Evolutionary conservation across 2,329 filamentous ascomycete genomes (phyloP).

Genomic region (Raffaelea arxii): DNA sequence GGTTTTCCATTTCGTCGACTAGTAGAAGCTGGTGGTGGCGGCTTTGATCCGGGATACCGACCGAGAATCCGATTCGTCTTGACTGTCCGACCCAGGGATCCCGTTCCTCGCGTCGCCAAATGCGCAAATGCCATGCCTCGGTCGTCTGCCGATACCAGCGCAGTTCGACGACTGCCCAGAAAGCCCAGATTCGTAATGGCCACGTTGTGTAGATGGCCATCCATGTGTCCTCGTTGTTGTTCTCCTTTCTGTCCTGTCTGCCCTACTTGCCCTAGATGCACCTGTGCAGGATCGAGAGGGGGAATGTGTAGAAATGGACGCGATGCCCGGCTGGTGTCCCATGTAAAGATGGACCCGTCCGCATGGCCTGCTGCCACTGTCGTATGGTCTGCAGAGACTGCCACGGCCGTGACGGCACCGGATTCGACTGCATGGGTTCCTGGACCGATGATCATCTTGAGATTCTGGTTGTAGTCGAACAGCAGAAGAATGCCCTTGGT

Average conservation of each 20-base stretch:
- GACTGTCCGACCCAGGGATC: constrained; percentile 72
- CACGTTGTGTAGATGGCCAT: constrained; percentile 73
- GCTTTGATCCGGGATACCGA: constrained; percentile 67
- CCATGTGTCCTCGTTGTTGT: constrained; percentile 44
- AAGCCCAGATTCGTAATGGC: constrained; percentile 89
- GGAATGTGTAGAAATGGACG: constrained; percentile 83
- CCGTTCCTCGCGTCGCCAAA: constrained; percentile 82
- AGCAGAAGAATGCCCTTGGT: constrained; percentile 89
- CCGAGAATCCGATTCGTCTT: constrained; percentile 87
- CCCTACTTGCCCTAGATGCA: constrained; percentile 33
- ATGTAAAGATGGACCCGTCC: constrained; percentile 88
- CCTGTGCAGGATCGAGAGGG: constrained; percentile 51
- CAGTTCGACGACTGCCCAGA: constrained; percentile 84
- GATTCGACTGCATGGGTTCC: constrained; percentile 85
- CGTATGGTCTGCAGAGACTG: constrained; percentile 87
- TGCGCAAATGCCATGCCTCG: constrained; percentile 98
- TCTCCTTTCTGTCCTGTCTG: no score
- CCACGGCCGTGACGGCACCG: constrained; percentile 75
- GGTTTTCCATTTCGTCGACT: background rate
- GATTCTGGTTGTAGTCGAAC: constrained; percentile 93
- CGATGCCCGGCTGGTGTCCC: constrained; percentile 78
- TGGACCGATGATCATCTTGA: constrained; percentile 88
- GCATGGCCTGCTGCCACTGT: constrained; percentile 86
- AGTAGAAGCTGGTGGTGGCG: constrained; percentile 30
- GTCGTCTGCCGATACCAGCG: constrained; percentile 89